phyloP scores from a whole-genome alignment of 305 asterid species.

The Fraxinus ornus region DNA sequence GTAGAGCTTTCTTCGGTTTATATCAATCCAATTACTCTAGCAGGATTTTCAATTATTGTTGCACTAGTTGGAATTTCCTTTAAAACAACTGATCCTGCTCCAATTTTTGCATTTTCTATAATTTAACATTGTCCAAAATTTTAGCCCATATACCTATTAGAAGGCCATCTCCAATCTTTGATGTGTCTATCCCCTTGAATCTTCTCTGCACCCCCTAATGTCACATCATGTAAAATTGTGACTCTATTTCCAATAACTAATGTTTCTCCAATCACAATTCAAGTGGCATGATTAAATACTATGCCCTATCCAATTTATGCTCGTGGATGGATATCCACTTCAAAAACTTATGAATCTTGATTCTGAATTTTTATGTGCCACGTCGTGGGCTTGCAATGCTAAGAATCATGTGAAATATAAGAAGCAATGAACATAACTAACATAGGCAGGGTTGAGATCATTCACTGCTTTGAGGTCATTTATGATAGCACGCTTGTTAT shows the following conservation, averaged over 20 bases:
- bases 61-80: constrained; percentile 38
- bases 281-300: constrained; percentile 47
- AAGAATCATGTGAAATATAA: constrained; percentile 44
- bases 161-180: constrained; percentile 53
- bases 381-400: constrained; percentile 42
- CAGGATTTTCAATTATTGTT: constrained; percentile 56
- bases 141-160: constrained; percentile 47
- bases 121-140: constrained; percentile 41
- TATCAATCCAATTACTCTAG: constrained; percentile 32
- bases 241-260: constrained; percentile 49
- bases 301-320: constrained; percentile 44
- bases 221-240: constrained; percentile 45
- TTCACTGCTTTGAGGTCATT: constrained; percentile 36
- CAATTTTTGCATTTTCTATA: constrained; percentile 38
- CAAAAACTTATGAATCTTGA: constrained; percentile 44
- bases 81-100: constrained; percentile 47
- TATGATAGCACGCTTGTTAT: constrained; percentile 27
- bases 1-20: background rate
- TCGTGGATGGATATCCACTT: constrained; percentile 49
- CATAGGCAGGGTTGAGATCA: constrained; percentile 53
- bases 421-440: constrained; percentile 37
- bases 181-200: constrained; percentile 44
- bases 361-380: constrained; percentile 40
- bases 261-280: constrained; percentile 53
- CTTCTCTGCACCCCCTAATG: constrained; percentile 61